Base-by-base conservation (phyloP, 805 yeast genomes). In the Kuraishia ogatae region DNA sequence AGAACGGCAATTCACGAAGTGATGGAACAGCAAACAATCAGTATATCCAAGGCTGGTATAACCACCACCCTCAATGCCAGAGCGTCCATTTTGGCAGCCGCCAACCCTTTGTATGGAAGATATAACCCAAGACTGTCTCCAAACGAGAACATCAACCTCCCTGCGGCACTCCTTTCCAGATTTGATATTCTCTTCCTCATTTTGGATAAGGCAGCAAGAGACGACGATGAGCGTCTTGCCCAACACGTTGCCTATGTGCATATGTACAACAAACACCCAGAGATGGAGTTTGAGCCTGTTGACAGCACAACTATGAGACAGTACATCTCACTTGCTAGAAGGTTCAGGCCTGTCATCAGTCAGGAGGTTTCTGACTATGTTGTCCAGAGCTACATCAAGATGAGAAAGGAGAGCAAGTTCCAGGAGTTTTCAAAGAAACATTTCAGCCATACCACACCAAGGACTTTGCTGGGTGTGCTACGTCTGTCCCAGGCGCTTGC, bases 1-100 rank as follows among this genome's bases (percentile, higher is more conserved):
- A 80, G 99, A 66, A 94, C 98, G 0, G 98, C 98, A 1, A 94
- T 94, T 66, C 98, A 93, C 71, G 99, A 93, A 76, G 99, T 94
- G 39, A 94, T 94, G 99, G 99, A 94, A 73, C 99, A 94, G 70
- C 99, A 94, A 71, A 94, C 99, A 1, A 94, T 94, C 57, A 89
- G 97, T 22, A 94, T 94, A 56, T 89, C 97, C 49, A 94, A 94
- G 71, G 99, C 99, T 2, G 99, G 99, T 61, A 94, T 94, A 62
- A 89, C 94, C 59, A 94, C 99, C 10, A 89, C 97, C 1, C 76
- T 94, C 62, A 94, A 94, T 67, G 99, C 99, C 7, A 82, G 99
- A 68, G 82, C 98, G 0, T 92, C 97, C 4, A 89, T 94, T 58
- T 73, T 94, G 59, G 99, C 99, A 0, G 99, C 99, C 29, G 99